Percentiles rank a stretch among this genome's conserved stretches.
phyloP scores from a whole-genome alignment of 2,329 filamentous ascomycete genomes.

The Cladophialophora bantiana region DNA sequence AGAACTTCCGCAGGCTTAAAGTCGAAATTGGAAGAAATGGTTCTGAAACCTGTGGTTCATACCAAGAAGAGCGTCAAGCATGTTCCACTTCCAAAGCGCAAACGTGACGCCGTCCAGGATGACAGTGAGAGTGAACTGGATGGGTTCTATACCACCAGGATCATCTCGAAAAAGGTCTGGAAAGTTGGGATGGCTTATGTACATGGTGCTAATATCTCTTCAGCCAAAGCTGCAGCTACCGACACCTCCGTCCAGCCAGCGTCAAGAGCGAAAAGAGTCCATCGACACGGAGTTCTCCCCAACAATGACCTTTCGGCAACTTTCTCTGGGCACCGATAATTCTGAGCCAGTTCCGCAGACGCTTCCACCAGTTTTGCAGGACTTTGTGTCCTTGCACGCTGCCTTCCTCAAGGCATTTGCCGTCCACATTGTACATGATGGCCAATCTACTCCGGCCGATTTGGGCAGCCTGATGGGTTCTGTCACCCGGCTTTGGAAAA shows the following conservation, averaged over 20 bases:
- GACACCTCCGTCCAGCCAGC: slow-evolving; percentile 28
- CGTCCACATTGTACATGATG: slow-evolving; percentile 74
- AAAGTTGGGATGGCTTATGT: background rate
- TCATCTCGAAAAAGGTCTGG: slow-evolving; percentile 27
- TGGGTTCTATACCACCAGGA: background rate
- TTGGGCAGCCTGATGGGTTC: slow-evolving; percentile 67
- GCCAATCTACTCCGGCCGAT: slow-evolving; percentile 68
- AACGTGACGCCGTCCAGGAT: slow-evolving; percentile 25
- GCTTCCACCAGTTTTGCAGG: slow-evolving; percentile 29
- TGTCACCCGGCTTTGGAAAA: slow-evolving; percentile 74
- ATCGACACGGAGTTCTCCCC: slow-evolving; percentile 26
- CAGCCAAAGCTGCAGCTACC: slow-evolving; percentile 29
- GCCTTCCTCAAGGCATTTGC: slow-evolving; percentile 73
- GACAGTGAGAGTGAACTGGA: slow-evolving; percentile 28
- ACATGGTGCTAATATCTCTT: slow-evolving; percentile 10
- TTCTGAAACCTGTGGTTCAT: slow-evolving; percentile 15
- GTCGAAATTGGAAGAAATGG: slow-evolving; percentile 22
- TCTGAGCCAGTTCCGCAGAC: slow-evolving; percentile 11
- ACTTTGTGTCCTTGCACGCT: slow-evolving; percentile 59
- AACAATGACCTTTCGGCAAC: slow-evolving; percentile 27
- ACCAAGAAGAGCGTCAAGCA: slow-evolving; percentile 17
- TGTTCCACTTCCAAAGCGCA: slow-evolving; percentile 29
- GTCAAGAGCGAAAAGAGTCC: slow-evolving; percentile 12
- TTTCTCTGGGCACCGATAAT: slow-evolving; percentile 22
- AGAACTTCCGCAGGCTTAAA: slow-evolving; percentile 2